Evolutionary conservation across 2,329 filamentous ascomycete species (phyloP), one percentile per base, ranked within the genome.

Genomic region (Neofusicoccum parvum): DNA sequence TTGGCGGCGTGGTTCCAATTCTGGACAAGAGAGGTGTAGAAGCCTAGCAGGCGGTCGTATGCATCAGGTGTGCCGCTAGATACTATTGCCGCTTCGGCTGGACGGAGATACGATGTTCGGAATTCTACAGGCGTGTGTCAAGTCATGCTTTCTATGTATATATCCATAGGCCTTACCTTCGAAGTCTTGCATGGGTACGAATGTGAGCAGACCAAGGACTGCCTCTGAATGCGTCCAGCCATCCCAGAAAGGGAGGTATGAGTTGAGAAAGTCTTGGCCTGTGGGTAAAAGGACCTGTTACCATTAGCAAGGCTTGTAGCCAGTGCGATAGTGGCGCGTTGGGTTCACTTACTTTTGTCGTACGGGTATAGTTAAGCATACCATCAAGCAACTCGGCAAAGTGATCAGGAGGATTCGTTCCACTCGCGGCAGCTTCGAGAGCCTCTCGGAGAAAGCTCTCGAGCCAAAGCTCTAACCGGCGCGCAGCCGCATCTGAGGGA

Each of bases 21-120:
- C 37, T 71, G 84, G 51, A 94, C 82, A 5, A 96, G 79, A 11
- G 78, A 76, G 1, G 85, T 88, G 76, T 94, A 95, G 68, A 92
- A 88, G 1, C 76, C 76, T 2, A 95, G 82, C 2, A 96, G 79
- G 2, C 80, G 80, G 0, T 85, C 72, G 70, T 88, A 89, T 0
- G 88, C 86, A 5, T 80, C 72, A 0, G 32, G 1, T 10, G 54
- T 81, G 53, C 20, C 72, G 74, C 14, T 75, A 70, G 74, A 69
- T 34, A 80, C 68, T 14, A 85, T 60, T 3, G 77, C 77, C 27
- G 68, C 72, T 69, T 86, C 83, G 27, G 79, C 65, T 20, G 73
- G 73, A 5, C 65, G 66, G 14, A 85, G 69, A 41, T 81, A 79
- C 0, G 75, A 70, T 11, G 66, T 65, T 59, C 75, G 74, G n/a